Percentiles rank a stretch among this genome's conserved stretches.
Conservation (phyloP, 2,329 filamentous ascomycete species). For the Chaetomium sp. region DNA sequence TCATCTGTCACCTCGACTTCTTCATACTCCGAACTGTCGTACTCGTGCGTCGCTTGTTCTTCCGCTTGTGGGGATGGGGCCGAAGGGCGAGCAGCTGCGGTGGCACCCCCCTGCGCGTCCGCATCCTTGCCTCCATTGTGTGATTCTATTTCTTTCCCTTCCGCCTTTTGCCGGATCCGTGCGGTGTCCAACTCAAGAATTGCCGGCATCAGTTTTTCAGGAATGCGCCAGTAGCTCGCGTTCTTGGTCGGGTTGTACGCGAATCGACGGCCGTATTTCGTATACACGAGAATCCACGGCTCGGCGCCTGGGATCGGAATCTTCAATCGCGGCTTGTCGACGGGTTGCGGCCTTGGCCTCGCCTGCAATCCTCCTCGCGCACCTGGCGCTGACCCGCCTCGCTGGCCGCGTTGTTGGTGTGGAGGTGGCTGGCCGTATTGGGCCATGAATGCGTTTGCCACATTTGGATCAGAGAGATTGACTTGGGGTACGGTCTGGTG, state of each 20-base stretch:
- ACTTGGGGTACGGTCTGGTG: conserved; percentile 34
- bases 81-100: conserved; percentile 17
- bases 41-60: conserved; percentile 30
- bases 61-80: conserved; percentile 29
- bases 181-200: conserved; percentile 68
- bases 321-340: conserved; percentile 76
- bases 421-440: conserved; percentile 33
- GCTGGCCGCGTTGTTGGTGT: conserved; percentile 27
- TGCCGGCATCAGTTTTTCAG: conserved; percentile 74
- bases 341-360: conserved; percentile 58
- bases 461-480: conserved; percentile 46
- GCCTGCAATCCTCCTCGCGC: conserved; percentile 50
- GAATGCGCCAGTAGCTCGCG: conserved; percentile 92
- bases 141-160: conserved; percentile 16
- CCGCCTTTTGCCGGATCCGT: conserved; percentile 54
- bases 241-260: conserved; percentile 83
- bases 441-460: conserved; percentile 56
- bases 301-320: conserved; percentile 71
- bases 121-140: conserved; percentile 20
- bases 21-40: conserved; percentile 69
- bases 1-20: conserved; percentile 64
- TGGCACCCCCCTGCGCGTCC: conserved; percentile 24
- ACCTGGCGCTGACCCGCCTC: conserved; percentile 38
- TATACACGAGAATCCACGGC: conserved; percentile 90
- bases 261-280: conserved; percentile 82